Evolutionary conservation across 805 yeast genomes (phyloP).

Genomic region (Candida ipomoeae): DNA sequence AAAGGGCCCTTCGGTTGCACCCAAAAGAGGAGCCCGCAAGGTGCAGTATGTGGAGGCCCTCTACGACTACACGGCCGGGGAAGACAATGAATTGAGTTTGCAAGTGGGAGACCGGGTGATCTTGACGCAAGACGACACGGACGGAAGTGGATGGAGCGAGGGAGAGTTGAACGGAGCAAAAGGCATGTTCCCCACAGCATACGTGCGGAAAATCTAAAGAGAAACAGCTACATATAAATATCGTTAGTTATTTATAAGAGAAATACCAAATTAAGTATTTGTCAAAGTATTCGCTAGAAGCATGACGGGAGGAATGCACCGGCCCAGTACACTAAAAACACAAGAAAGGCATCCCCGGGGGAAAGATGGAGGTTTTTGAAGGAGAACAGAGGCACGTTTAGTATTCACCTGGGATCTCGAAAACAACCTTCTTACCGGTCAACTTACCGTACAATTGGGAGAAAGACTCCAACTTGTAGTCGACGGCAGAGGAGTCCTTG

Average conservation of each 20-base stretch:
- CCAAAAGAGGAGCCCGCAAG: conserved; percentile 66
- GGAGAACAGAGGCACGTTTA: conserved; percentile 19
- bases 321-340: conserved; percentile 20
- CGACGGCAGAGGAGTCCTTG: conserved; percentile 94
- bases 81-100: conserved; percentile 74
- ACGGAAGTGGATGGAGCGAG: conserved; percentile 92
- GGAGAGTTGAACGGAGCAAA: conserved; percentile 67
- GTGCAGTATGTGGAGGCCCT: conserved; percentile 62
- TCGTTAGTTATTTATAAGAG: conserved; percentile 22
- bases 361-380: conserved; percentile 12
- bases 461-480: conserved; percentile 99
- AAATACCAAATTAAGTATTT: conserved; percentile 21
- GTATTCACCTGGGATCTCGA: conserved; percentile 71
- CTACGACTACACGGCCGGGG: conserved; percentile 74
- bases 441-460: conserved; percentile 97
- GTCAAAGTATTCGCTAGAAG: conserved; percentile 20
- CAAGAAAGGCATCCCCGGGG: conserved; percentile 14
- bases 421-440: conserved; percentile 99
- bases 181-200: conserved; percentile 79
- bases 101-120: conserved; percentile 68
- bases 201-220: conserved; percentile 43
- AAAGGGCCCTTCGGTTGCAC: conserved; percentile 78
- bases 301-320: conserved; percentile 15
- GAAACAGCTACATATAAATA: conserved; percentile 4
- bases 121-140: conserved; percentile 52